Evolutionary conservation across 2,329 filamentous ascomycete genomes (phyloP), one percentile per base, ranked within the genome.

Genomic region (Lasiodiplodia citricola): DNA sequence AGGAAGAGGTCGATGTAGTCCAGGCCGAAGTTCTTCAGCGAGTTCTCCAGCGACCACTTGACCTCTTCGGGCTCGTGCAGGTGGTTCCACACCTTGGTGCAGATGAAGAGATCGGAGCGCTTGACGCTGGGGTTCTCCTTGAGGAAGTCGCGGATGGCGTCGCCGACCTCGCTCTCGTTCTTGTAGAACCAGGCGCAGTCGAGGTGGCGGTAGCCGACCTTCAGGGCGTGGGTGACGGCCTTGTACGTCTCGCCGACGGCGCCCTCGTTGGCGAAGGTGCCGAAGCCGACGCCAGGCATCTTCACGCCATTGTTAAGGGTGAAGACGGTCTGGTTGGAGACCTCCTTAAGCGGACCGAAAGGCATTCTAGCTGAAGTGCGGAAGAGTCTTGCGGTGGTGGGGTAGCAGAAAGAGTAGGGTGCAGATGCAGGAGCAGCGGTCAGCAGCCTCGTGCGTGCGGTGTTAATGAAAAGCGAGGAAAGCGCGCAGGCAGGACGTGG

Each of bases 1-100:
- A 93, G 81, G 75, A 93, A 90, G 47, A 93, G 77, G 79, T 93
- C 91, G 4, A 92, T 86, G 77, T 92, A 92, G 25, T 86, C 79
- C 58, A 81, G 82, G 58, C 83, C 85, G 57, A 92, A 84, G 77
- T 88, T 90, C 71, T 86, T 79, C 50, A 93, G 86, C 71, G 89
- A 91, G 28, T 87, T 86, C 54, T 90, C 74, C 38, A 87, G 79
- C 69, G 86, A 87, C 74, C 87, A 80, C 74, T 92, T 89, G 18
- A 87, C 88, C 66, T 85, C 83, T 21, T 91, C 88, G 1, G 83
- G 81, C 70, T 85, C 86, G 50, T 85, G 85, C 2, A 82, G 83
- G 56, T 87, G 84, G 60, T 81, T 83, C 70, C 90, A 83, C 68
- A 93, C 88, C 81, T 94, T 94, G 70, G 90, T 92, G n/a, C 90